A percentile compares a stretch with the other conserved stretches of the same genome.
Conservation (phyloP, 129 eudicot genomes). For the Flaveria bidentis region DNA sequence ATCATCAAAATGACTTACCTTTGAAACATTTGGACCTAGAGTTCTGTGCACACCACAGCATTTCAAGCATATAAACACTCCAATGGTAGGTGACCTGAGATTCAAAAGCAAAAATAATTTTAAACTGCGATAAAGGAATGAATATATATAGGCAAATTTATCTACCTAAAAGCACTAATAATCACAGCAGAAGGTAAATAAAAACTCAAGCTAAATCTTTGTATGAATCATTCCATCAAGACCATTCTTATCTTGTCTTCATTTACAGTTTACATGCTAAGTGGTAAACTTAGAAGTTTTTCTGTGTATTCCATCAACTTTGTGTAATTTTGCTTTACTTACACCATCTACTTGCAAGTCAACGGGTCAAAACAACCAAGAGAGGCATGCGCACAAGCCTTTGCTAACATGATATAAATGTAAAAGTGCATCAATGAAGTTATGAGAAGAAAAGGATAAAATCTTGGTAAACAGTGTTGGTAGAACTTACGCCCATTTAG, state of each 20-base stretch:
- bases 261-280: background rate
- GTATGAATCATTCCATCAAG: background rate
- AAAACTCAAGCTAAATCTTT: background rate
- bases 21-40: constrained; percentile 79
- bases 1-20: constrained; percentile 33
- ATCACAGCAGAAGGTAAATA: background rate
- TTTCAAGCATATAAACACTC: constrained; percentile 88
- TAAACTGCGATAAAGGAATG: background rate
- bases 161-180: constrained; percentile 10
- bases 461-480: constrained; percentile 19
- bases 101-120: background rate
- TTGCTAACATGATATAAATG: background rate
- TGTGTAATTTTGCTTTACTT: background rate
- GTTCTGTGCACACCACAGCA: constrained; percentile 88
- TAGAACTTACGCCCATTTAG: constrained; percentile 96
- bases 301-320: background rate
- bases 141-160: background rate
- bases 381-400: constrained; percentile 13
- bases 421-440: constrained; percentile 1
- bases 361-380: background rate
- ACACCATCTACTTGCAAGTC: background rate
- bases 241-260: constrained; percentile 5
- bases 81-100: constrained; percentile 88
- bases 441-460: background rate
- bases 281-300: constrained; percentile 3